phyloP scores from a whole-genome alignment of 495 filamentous ascomycete genomes.

The Pyronema domesticum region DNA sequence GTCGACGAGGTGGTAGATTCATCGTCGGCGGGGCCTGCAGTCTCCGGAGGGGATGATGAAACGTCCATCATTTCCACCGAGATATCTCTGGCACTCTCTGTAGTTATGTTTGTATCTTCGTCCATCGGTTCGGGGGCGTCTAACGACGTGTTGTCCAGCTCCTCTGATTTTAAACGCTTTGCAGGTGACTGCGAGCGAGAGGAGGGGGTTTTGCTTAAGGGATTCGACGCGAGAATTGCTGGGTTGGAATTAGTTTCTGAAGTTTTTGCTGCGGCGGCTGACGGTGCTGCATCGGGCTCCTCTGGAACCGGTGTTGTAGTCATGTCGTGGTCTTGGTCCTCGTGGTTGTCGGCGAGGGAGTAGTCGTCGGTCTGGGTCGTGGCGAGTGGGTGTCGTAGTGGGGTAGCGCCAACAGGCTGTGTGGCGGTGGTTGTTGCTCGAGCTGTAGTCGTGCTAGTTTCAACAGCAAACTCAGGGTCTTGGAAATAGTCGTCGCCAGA shows the following conservation, averaged over 20 bases:
- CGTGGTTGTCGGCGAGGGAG: background rate
- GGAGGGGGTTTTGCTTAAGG: background rate
- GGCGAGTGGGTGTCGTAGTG: background rate
- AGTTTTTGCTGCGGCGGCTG: background rate
- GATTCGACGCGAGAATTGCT: background rate
- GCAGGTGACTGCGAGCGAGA: slow-evolving; percentile 22
- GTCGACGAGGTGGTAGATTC: background rate
- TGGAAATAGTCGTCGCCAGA: too few relatives aligned
- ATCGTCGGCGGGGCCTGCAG: background rate
- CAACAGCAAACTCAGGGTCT: too few relatives aligned
- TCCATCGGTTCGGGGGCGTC: slow-evolving; percentile 15
- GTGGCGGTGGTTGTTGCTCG: background rate
- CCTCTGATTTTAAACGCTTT: slow-evolving; percentile 23
- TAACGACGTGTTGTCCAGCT: slow-evolving; percentile 9
- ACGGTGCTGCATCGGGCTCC: background rate
- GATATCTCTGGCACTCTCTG: slow-evolving; percentile 12
- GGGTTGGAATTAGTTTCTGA: background rate
- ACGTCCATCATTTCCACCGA: slow-evolving; percentile 26
- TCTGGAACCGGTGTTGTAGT: background rate
- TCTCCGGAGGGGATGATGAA: background rate
- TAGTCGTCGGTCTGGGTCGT: background rate
- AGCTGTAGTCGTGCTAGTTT: background rate
- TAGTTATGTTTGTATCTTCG: slow-evolving; percentile 14
- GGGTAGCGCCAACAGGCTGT: background rate
- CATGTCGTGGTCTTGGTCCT: background rate